Evolutionary conservation across 768 basidiomycete genomes (phyloP), one percentile per base, ranked within the genome.

Genomic region (Tephrocybe rancida): DNA sequence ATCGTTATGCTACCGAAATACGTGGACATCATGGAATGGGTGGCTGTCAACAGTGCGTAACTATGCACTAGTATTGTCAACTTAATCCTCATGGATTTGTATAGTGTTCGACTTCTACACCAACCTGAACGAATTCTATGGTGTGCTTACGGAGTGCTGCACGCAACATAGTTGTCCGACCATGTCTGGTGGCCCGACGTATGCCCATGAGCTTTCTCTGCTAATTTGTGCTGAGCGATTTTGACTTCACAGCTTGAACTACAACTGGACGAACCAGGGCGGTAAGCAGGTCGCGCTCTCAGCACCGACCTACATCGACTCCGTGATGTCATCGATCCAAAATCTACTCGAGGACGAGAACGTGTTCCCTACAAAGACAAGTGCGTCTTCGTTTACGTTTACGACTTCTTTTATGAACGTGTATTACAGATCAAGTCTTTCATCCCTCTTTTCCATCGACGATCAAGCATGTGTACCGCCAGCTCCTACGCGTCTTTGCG

Each of bases 1-100:
- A 98, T 98, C 63, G 95, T 98, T 52, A 90, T 94, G 73, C 80
- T 94, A 49, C 96, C 96, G 6, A 97, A 96, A 69, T 97, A 95
- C 62, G 88, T 92, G 25, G 93, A 96, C 66, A 87, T 92, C 53
- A 95, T 93, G 81, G 95, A 97, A 67, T 97, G 95, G 95, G 95
- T 96, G 25, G 95, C 94, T 10, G 89, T 94, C 38, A 96, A 96
- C 64, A 84, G 95, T 96, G 62, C 66, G 87, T 81, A 11, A 42
- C 25, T 6, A 19, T 24, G 18, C 14, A 35, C 19, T 7, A 24
- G 22, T 43, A 22, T 32, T 18, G 14, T 37, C 38, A 13, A 35
- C 27, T n/a, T 5, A 41, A 42, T 30, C 3, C 5, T 8, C 8
- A 6, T 41, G 10, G 1, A 9, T 18, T 16, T 38, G 22, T 18